These are phyloP conservation scores for Alternaria sp. DNA, from an alignment of 2,329 filamentous ascomycete species.

Conservation along the genomic window DNA sequence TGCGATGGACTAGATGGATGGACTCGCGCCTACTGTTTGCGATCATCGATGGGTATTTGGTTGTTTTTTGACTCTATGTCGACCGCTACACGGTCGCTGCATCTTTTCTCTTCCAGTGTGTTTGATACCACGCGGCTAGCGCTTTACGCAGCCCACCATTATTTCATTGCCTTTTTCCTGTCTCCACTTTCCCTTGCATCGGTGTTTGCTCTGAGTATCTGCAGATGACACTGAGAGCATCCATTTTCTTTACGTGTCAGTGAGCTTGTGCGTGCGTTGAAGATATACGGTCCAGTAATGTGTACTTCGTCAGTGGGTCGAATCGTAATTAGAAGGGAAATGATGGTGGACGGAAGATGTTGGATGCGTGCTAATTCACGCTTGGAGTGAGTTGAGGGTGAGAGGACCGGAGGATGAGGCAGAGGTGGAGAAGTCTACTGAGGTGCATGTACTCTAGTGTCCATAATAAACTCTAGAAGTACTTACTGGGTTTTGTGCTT, in stretches of 20 bases:
- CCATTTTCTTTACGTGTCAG: neutral
- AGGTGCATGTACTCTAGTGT: neutral
- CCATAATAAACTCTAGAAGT: neutral
- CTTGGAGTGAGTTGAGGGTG: neutral
- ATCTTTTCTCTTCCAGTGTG: constrained; percentile 8
- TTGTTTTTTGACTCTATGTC: neutral
- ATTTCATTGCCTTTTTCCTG: constrained; percentile 9
- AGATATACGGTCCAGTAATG: neutral
- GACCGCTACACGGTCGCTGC: neutral
- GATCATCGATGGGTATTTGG: neutral
- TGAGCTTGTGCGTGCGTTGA: neutral
- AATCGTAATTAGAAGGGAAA: neutral
- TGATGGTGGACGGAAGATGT: neutral
- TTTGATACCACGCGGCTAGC: constrained; percentile 23
- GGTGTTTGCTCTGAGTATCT: neutral
- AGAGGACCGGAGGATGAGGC: neutral
- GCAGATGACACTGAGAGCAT: neutral
- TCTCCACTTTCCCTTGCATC: constrained; percentile 5
- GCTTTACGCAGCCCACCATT: constrained; percentile 12
- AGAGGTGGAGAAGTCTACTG: neutral
- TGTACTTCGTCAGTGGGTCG: constrained; percentile 1
- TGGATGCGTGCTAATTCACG: neutral
- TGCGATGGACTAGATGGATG: neutral
- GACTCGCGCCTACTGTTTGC: neutral
- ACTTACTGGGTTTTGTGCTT: neutral